A percentile compares a stretch with the other conserved stretches of the same genome.
Evolutionary conservation across 2,329 filamentous ascomycete species (phyloP).

Genomic region (Trichophyton benhamiae): DNA sequence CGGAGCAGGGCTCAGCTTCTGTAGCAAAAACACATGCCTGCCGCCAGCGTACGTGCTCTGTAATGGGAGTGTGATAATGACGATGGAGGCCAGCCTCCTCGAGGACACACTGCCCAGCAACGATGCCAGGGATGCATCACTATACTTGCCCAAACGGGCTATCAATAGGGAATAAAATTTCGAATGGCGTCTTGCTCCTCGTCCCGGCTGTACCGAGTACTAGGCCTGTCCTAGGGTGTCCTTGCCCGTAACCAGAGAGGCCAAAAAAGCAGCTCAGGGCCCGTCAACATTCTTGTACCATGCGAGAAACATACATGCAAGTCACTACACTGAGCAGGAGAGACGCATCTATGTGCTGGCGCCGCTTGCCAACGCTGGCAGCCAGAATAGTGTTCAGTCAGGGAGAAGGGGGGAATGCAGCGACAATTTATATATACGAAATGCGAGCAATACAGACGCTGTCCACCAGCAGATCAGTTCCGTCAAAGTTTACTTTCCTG

Average conservation of each 20-base stretch:
- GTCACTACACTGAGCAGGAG: too few relatives aligned
- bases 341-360: slow-evolving; percentile 4
- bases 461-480: not conserved
- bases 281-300: not conserved
- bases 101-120: not conserved
- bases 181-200: not conserved
- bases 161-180: slow-evolving; percentile 2
- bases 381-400: not conserved
- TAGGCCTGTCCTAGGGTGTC: not conserved
- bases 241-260: not conserved
- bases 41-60: not conserved
- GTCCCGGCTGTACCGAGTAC: not conserved
- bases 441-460: not conserved
- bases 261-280: not conserved
- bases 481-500: not conserved
- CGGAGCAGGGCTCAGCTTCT: not conserved
- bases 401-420: not conserved
- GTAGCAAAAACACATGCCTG: not conserved
- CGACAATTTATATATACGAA: not conserved
- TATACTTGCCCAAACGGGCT: not conserved
- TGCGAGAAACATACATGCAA: not conserved
- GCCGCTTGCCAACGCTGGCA: not conserved
- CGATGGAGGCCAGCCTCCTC: not conserved
- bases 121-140: not conserved
- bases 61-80: not conserved